These are phyloP conservation scores for Schrenkiella parvula DNA, from an alignment of 345 rosid genomes.

Conservation along the genomic window DNA sequence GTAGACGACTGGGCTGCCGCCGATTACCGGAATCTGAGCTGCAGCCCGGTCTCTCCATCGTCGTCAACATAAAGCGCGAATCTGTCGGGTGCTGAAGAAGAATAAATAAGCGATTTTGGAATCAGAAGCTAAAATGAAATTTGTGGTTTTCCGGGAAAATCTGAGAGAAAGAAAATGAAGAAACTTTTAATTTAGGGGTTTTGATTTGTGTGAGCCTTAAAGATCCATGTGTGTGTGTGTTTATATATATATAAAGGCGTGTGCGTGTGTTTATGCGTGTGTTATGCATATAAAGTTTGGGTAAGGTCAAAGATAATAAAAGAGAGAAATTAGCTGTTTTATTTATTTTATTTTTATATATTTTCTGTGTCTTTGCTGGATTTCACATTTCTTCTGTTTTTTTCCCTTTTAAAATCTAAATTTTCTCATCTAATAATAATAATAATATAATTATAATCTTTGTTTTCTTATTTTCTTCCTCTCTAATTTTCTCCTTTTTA, in stretches of 20 bases:
- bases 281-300: not conserved
- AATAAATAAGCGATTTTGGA: not conserved
- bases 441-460: too few relatives aligned
- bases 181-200: not conserved
- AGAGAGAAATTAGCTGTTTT: constrained; percentile 17
- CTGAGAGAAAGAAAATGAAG: not conserved
- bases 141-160: constrained; percentile 12
- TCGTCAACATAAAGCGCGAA: constrained; percentile 20
- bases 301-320: constrained; percentile 25
- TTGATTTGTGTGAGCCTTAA: not conserved
- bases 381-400: not conserved
- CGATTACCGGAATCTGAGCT: constrained; percentile 11
- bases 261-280: constrained; percentile 18
- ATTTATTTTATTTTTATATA: not conserved
- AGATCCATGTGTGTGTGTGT: constrained; percentile 6
- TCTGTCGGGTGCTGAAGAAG: not conserved
- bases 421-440: not conserved
- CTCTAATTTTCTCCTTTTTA: too few relatives aligned
- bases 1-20: constrained; percentile 65
- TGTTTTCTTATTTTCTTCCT: not conserved
- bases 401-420: not conserved
- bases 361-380: constrained; percentile 20
- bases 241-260: not conserved
- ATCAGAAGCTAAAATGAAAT: not conserved
- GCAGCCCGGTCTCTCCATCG: constrained; percentile 28